Conservation (phyloP, 108 stramenopile species). For the Epithemia pelagica region DNA sequence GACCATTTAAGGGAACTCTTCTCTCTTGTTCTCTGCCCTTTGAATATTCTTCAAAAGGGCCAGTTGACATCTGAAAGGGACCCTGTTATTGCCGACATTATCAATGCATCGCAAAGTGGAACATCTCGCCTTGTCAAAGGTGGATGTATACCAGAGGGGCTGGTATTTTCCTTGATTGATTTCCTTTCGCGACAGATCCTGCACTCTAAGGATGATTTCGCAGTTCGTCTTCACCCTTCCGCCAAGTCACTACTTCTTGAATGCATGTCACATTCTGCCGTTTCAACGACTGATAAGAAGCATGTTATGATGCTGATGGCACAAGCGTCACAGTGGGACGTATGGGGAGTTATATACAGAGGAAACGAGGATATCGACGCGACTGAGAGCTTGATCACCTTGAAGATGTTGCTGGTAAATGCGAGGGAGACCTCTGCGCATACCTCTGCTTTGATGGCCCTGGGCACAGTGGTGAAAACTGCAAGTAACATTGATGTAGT, state of each 20-base stretch:
- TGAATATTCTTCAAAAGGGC: conserved; percentile 1
- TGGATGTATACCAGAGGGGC: background rate
- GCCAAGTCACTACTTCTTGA: conserved; percentile 22
- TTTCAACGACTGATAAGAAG: conserved; percentile 33
- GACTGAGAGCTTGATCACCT: conserved; percentile 38
- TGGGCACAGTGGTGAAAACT: conserved; percentile 14
- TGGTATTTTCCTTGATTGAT: background rate
- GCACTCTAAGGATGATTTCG: background rate
- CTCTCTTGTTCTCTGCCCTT: background rate
- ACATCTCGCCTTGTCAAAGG: background rate
- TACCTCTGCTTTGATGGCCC: conserved; percentile 30
- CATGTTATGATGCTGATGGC: conserved; percentile 33
- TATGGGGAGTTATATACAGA: conserved; percentile 44
- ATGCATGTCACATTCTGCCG: conserved; percentile 31
- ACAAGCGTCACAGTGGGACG: conserved; percentile 42
- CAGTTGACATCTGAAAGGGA: background rate
- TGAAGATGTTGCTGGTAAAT: conserved; percentile 19
- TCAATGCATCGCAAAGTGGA: background rate
- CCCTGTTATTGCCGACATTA: background rate
- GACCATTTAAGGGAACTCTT: background rate
- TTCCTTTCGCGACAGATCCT: background rate
- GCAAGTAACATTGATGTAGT: conserved; percentile 22
- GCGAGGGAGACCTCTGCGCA: conserved; percentile 21
- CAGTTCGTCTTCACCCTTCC: background rate
- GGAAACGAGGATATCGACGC: conserved; percentile 45